Evolutionary conservation across 345 rosid genomes (phyloP).

Genomic region (Eucalyptus polybractea): DNA sequence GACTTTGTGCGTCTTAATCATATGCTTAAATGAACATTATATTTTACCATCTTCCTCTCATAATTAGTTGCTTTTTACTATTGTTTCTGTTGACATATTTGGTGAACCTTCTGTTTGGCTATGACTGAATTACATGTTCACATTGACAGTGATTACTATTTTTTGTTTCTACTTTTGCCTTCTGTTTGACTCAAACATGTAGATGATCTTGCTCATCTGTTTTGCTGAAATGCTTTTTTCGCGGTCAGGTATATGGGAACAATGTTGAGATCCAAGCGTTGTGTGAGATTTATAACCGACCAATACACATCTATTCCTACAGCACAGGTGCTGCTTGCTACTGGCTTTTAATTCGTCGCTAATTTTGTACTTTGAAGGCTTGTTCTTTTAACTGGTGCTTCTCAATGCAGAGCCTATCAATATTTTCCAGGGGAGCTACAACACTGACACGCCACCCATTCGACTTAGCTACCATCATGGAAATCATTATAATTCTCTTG

Average conservation of each 20-base stretch:
- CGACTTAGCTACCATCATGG: slow-evolving; percentile 90
- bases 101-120: background rate
- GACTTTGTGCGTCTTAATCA: background rate
- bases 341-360: background rate
- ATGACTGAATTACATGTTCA: background rate
- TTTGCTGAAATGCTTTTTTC: background rate
- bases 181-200: background rate
- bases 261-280: slow-evolving; percentile 93
- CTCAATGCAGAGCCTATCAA: slow-evolving; percentile 72
- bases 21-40: background rate
- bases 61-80: background rate
- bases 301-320: slow-evolving; percentile 91
- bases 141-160: background rate
- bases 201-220: background rate
- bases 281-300: slow-evolving; percentile 95
- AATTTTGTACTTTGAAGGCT: background rate
- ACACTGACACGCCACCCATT: slow-evolving; percentile 82
- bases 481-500: slow-evolving; percentile 94
- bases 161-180: background rate
- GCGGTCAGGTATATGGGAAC: slow-evolving; percentile 86
- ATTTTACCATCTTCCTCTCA: background rate
- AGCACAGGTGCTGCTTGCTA: slow-evolving; percentile 47
- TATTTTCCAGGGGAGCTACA: slow-evolving; percentile 88
- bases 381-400: background rate
- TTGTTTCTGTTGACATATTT: background rate